These are phyloP conservation scores for Boletus rex-veris DNA, from an alignment of 768 basidiomycete genomes.

Conservation along the genomic window DNA sequence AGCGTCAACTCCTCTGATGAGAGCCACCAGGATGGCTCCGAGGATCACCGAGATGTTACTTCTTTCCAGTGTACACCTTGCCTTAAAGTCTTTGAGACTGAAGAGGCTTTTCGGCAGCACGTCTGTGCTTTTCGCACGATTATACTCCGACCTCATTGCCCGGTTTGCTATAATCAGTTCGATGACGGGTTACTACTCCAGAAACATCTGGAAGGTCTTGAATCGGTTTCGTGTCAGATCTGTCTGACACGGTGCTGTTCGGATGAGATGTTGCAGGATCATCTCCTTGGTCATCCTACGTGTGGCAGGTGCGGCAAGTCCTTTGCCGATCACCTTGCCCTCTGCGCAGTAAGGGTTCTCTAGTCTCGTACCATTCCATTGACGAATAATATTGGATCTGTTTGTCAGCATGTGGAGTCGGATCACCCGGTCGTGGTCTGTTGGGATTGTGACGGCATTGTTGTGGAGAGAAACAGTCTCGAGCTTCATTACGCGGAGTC, in stretches of 20 bases:
- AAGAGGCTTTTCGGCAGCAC: constrained; percentile 10
- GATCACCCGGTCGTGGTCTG: constrained; percentile 27
- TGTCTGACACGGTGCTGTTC: constrained; percentile 23
- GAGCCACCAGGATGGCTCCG: background rate
- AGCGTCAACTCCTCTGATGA: background rate
- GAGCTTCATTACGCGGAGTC: constrained; percentile 24
- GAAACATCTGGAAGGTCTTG: constrained; percentile 15
- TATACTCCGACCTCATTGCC: constrained; percentile 18
- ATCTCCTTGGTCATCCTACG: constrained; percentile 21
- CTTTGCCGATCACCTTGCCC: constrained; percentile 19
- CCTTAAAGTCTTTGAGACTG: constrained; percentile 10
- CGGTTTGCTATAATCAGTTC: constrained; percentile 22
- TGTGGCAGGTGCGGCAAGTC: constrained; percentile 20
- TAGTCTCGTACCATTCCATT: background rate
- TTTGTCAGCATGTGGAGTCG: constrained; percentile 20
- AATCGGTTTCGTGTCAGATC: constrained; percentile 17
- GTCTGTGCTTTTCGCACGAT: constrained; percentile 10
- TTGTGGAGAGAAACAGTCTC: constrained; percentile 19
- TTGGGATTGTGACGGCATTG: constrained; percentile 29
- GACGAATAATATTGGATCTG: background rate
- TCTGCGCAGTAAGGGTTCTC: constrained; percentile 19
- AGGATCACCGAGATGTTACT: background rate
- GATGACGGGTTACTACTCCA: constrained; percentile 15
- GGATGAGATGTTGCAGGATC: constrained; percentile 24
- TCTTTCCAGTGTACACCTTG: constrained; percentile 17